These are phyloP conservation scores for Phytomonas sp. DNA, from an alignment of 208 protist genomes.

Conservation along the genomic window DNA sequence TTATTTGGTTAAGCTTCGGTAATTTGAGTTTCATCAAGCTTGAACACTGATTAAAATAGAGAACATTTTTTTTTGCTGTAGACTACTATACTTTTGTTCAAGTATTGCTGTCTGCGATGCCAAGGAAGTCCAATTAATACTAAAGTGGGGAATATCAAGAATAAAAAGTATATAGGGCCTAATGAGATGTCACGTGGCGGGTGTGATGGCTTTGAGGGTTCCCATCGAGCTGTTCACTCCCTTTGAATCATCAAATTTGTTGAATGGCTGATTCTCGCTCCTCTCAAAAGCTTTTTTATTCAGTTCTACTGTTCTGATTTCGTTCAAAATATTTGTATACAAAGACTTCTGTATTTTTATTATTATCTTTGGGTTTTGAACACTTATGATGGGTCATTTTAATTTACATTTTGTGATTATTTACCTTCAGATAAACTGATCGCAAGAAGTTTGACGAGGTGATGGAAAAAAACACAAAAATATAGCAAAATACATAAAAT, in stretches of 20 bases:
- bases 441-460: background rate
- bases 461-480: background rate
- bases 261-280: background rate
- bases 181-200: conserved; percentile 44
- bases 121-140: conserved; percentile 54
- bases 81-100: conserved; percentile 12
- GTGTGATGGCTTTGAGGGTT: conserved; percentile 23
- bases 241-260: background rate
- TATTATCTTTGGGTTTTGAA: background rate
- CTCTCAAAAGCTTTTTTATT: background rate
- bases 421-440: background rate
- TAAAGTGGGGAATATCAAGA: conserved; percentile 24
- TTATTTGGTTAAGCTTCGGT: background rate
- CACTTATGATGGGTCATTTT: background rate
- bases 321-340: background rate
- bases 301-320: background rate
- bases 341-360: conserved; percentile 4
- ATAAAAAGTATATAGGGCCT: conserved; percentile 24
- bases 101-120: conserved; percentile 60
- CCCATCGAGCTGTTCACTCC: background rate
- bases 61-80: conserved; percentile 22
- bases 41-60: conserved; percentile 36
- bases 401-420: background rate
- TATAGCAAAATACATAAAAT: background rate
- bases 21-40: conserved; percentile 14